phyloP scores from a whole-genome alignment of 441 rosid genomes.

The Gossypium schwendimanii region DNA sequence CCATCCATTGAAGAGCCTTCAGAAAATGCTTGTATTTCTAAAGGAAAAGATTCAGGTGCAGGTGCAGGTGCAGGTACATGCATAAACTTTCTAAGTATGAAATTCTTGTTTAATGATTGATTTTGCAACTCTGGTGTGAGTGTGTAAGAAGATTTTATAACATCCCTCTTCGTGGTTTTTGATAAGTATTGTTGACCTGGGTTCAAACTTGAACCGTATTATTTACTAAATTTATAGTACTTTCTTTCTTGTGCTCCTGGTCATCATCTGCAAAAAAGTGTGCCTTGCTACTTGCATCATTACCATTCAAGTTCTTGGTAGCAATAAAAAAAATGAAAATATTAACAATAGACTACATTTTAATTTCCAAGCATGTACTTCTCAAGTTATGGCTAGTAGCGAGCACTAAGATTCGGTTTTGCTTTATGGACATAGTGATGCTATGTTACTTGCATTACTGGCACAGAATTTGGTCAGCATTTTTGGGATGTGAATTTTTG shows the following conservation, averaged over 20 bases:
- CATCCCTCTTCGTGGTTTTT: background rate
- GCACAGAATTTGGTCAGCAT: background rate
- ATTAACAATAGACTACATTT: no score
- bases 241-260: background rate
- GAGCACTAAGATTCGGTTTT: no score
- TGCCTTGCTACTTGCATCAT: background rate
- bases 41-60: constrained; percentile 33
- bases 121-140: background rate
- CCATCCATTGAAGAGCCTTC: constrained; percentile 31
- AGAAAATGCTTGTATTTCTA: constrained; percentile 21
- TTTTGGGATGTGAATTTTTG: background rate
- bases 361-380: no score
- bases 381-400: no score
- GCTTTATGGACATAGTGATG: no score
- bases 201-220: background rate
- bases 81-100: background rate
- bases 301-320: no score
- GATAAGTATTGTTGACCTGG: background rate
- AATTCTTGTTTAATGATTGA: background rate
- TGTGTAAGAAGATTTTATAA: background rate
- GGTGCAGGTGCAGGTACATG: background rate
- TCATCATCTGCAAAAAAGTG: no score
- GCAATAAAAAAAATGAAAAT: no score
- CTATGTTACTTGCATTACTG: no score
- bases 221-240: background rate